A percentile compares a stretch with the other conserved stretches of the same genome.
Conservation (phyloP, 2,329 filamentous ascomycete species). For the Fusarium sacchari region DNA sequence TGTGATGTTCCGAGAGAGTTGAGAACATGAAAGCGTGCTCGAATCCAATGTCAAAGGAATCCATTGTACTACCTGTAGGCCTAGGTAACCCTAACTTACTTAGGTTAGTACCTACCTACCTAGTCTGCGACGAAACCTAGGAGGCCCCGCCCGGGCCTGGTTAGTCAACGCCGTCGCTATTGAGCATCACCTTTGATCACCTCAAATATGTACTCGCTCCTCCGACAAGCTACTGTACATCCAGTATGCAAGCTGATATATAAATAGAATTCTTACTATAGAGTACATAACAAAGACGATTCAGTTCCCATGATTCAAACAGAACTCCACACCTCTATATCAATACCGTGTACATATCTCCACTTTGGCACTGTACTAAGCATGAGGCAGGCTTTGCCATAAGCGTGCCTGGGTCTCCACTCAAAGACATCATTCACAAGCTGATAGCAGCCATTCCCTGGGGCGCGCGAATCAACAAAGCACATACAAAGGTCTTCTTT, state of each 20-base stretch:
- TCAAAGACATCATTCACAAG: constrained; percentile 10
- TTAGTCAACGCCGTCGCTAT: no score
- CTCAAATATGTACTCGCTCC: no score
- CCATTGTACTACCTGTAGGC: background rate
- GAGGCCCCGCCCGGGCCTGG: no score
- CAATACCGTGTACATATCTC: background rate
- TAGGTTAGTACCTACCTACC: no score
- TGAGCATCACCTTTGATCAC: no score
- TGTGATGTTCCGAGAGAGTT: background rate
- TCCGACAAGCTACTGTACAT: no score
- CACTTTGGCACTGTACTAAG: background rate
- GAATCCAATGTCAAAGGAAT: constrained; percentile 5
- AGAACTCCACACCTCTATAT: background rate
- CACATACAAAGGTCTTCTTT: background rate
- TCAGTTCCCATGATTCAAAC: background rate
- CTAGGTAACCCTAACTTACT: background rate
- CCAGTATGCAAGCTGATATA: no score
- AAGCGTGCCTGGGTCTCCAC: background rate
- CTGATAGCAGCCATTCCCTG: background rate
- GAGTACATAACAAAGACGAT: background rate
- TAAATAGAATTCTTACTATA: no score
- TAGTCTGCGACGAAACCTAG: no score
- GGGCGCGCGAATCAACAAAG: background rate
- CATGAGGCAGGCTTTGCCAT: background rate
- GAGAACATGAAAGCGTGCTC: background rate